These are phyloP conservation scores for Mesembryanthemum crystallinum DNA, from an alignment of 148 eudicot genomes.

Conservation along the genomic window DNA sequence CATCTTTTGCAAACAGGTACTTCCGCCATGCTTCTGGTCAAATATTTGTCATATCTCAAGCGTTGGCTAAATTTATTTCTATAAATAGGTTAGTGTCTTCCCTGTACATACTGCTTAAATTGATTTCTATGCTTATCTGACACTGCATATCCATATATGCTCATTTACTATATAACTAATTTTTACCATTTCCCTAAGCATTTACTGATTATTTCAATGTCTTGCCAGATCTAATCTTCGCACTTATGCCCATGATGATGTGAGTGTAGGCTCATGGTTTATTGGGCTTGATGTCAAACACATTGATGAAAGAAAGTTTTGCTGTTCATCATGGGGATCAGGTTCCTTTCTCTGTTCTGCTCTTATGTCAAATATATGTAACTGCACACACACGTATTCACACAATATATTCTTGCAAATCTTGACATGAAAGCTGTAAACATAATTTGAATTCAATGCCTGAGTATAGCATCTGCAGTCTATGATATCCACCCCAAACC, in stretches of 20 bases:
- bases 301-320: conserved; percentile 63
- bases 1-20: conserved; percentile 46
- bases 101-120: neutral
- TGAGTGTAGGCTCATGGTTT: conserved; percentile 88
- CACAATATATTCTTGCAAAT: neutral
- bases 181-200: neutral
- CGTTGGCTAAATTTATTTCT: conserved; percentile 70
- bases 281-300: conserved; percentile 79
- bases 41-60: conserved; percentile 68
- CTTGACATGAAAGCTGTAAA: neutral
- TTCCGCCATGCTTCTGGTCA: conserved; percentile 92
- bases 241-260: conserved; percentile 81
- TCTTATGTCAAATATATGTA: too few relatives aligned
- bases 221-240: conserved; percentile 65
- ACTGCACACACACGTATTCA: neutral
- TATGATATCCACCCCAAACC: neutral
- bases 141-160: neutral
- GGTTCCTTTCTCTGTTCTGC: conserved; percentile 43
- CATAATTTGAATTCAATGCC: neutral
- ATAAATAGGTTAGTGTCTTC: conserved; percentile 57
- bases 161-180: neutral
- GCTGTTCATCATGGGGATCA: conserved; percentile 88
- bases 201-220: conserved; percentile 10
- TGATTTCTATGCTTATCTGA: neutral
- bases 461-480: neutral